Evolutionary conservation across 2,329 filamentous ascomycete genomes (phyloP), one percentile per base, ranked within the genome.

Genomic region (Aureobasidium sp.): DNA sequence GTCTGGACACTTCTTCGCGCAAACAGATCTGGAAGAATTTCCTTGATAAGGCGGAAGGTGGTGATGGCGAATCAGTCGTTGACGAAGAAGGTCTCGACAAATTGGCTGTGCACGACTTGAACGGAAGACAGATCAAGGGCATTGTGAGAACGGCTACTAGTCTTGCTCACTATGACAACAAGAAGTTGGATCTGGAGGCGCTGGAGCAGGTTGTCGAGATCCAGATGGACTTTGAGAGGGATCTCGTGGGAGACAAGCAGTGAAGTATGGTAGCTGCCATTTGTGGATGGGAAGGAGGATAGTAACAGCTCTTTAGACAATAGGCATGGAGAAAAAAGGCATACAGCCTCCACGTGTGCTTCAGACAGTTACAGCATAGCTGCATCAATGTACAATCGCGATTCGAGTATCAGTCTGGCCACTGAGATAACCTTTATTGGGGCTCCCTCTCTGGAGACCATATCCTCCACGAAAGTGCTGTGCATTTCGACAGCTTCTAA

Each of bases 1-100:
- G 17, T 27, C 46, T 60, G 17, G 57, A 60, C 17, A 4, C 3
- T 2, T 48, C 55, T 5, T 58, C 55, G 3, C 55, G 55, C 42
- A 58, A 58, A 5, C 41, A 58, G 55, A 48, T 58, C 13, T 58
- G 55, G 55, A 26, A 58, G 20, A 58, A 58, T 9, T 58, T 58
- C 32, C 20, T 58, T 1, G 27, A 29, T 13, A 57, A 27, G 29
- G 39, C 27, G 2, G 55, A 57, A 7, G 46, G 26, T n/a, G 53
- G 29, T n/a, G 29, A 37, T 2, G 34, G 13, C 10, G 34, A 15
- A 2, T 37, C 34, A 15, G 34, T 15, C 37, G 15, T 26, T 12
- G 55, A 48, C 9, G 55, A 48, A 8, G 55, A 17, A 1, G 34
- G 32, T 0, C 32, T 58, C 8, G 42, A 48, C 0, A 47, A 32